Evolutionary conservation across 345 rosid genomes (phyloP), one percentile per base, ranked within the genome.

Genomic region (Combretum micranthum): DNA sequence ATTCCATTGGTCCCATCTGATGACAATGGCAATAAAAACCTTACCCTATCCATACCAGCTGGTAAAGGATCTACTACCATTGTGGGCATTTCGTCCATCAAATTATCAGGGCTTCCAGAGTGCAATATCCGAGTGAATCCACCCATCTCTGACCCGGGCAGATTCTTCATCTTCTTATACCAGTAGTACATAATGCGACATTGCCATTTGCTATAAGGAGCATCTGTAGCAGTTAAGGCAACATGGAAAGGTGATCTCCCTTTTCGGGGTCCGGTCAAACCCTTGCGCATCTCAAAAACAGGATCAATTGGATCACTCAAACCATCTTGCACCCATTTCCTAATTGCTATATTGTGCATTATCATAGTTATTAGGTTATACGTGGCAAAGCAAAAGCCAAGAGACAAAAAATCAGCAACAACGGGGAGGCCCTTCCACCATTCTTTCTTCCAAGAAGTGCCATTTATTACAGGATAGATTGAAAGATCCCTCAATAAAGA

Each of bases 131-230:
- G 78, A 12, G 90, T 83, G 60, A 86, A 86, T 58, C 80, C 66
- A 15, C 95, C 95, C 95, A 86, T 81, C 56, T 83, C 95, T 17
- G 90, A 86, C 52, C 90, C 78, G 3, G 87, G 87, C 84, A 76
- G 59, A 56, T 79, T 80, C 64, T 67, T 81, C 39, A 75, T 71
- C 68, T 72, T 79, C 75, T 77, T 83, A 69, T 81, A 86, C 90
- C 90, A 86, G 49, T 83, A 86, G 54, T 79, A 79, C 90, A 83
- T 86, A 19, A 86, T 77, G 60, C 87, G 79, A 68, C 84, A 83
- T 68, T 86, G 95, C 95, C 95, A 86, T 64, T 86, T 79, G 69
- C 90, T 86, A 64, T 86, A 86, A 11, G 83, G 70, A 50, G 87
- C 72, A 72, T 69, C 81, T 6, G 90, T 81, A 50, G 90, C 90